Evolutionary conservation across 495 filamentous ascomycete species (phyloP).

Genomic region (Lasiosphaeris hirsuta): DNA sequence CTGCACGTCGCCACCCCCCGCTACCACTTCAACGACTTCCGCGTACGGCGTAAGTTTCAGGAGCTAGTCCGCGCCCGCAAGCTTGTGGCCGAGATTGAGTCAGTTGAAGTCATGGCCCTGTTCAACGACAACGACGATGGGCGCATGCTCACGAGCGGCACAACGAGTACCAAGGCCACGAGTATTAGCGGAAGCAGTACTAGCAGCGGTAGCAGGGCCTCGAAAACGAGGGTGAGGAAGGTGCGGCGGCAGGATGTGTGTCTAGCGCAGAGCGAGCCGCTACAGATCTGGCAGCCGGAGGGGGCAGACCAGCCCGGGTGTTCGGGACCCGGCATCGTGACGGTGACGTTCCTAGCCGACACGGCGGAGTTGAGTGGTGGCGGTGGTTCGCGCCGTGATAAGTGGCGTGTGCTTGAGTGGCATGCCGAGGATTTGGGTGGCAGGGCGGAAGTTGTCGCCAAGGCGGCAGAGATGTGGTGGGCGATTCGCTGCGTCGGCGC

Average conservation of each 20-base stretch:
- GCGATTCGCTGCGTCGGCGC: neutral
- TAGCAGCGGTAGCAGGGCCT: neutral
- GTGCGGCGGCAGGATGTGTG: neutral
- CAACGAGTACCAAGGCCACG: neutral
- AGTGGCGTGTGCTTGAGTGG: neutral
- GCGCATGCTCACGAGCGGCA: neutral
- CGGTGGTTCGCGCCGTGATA: neutral
- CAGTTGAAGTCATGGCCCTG: neutral
- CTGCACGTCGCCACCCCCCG: neutral
- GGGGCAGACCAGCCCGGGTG: too few species aligned
- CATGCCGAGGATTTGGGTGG: neutral
- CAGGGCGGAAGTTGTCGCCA: neutral
- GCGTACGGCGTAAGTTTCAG: neutral
- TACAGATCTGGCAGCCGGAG: neutral
- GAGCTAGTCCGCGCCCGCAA: slow-evolving; percentile 1
- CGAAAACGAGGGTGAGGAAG: neutral
- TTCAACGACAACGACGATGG: neutral
- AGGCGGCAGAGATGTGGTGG: slow-evolving; percentile 4
- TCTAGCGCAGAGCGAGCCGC: neutral
- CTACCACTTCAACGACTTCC: neutral
- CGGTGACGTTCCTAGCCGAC: neutral
- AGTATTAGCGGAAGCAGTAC: neutral
- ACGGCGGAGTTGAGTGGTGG: neutral
- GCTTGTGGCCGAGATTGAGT: neutral
- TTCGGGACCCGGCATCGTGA: neutral